Percentiles rank a stretch among this genome's conserved stretches.
phyloP scores from a whole-genome alignment of 2,329 filamentous ascomycete genomes.

The Cytospora mali region DNA sequence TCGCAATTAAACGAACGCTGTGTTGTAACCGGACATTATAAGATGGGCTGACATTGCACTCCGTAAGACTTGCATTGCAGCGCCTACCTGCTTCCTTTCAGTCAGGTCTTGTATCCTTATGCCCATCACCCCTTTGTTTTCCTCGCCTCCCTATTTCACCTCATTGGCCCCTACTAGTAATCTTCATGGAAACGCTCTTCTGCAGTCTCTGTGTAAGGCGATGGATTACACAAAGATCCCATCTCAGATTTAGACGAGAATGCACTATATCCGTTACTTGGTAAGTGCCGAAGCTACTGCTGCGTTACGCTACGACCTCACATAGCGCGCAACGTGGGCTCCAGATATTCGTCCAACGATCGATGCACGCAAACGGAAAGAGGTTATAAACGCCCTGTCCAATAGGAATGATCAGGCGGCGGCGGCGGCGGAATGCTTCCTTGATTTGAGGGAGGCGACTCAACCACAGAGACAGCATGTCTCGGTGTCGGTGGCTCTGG shows the following conservation, averaged over 20 bases:
- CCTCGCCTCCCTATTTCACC: neutral
- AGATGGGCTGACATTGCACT: conserved; percentile 22
- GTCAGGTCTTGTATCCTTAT: conserved; percentile 19
- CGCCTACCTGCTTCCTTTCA: conserved; percentile 13
- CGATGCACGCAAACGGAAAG: conserved; percentile 15
- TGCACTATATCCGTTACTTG: conserved; percentile 29
- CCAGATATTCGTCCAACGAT: conserved; percentile 24
- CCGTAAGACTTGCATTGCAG: conserved; percentile 20
- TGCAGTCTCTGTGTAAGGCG: conserved; percentile 12
- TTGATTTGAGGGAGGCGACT: conserved; percentile 20
- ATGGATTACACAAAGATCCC: conserved; percentile 26
- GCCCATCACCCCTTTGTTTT: neutral
- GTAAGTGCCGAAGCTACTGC: conserved; percentile 27
- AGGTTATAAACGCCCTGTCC: conserved; percentile 1
- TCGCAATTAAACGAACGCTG: conserved; percentile 28
- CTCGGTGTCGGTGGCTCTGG: conserved; percentile 22
- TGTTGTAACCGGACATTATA: conserved; percentile 26
- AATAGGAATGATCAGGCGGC: conserved; percentile 11
- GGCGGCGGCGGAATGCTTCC: conserved; percentile 13
- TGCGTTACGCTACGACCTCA: conserved; percentile 27
- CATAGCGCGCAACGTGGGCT: conserved; percentile 29
- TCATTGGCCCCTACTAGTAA: neutral
- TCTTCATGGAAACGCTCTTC: neutral
- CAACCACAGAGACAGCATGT: conserved; percentile 25
- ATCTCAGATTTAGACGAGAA: conserved; percentile 30